Conservation (phyloP, 2,329 filamentous ascomycete genomes). For the Alternaria triticina region DNA sequence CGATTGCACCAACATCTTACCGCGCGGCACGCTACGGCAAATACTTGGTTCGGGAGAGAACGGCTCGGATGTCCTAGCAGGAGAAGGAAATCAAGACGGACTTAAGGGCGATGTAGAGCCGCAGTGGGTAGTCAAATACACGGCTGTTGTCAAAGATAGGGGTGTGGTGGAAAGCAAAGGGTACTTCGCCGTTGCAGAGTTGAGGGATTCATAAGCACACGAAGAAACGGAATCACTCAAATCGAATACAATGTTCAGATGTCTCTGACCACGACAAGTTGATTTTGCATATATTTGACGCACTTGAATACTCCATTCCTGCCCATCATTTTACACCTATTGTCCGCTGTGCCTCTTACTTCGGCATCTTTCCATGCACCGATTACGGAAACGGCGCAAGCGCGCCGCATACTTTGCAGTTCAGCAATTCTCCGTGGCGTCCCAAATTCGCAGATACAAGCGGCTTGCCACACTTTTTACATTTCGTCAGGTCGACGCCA, state of each 20-base stretch:
- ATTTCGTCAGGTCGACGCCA: neutral
- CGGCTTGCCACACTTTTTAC: neutral
- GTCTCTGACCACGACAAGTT: neutral
- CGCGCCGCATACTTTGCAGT: neutral
- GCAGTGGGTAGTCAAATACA: conserved; percentile 97
- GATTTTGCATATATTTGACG: too few relatives aligned
- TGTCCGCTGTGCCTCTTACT: too few relatives aligned
- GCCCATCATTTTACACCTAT: too few relatives aligned
- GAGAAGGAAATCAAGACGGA: conserved; percentile 60
- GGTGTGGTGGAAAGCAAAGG: conserved; percentile 99
- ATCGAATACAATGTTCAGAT: neutral
- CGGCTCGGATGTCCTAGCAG: conserved; percentile 78
- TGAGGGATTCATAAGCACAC: conserved; percentile 48
- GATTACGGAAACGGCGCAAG: neutral
- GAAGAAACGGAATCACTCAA: neutral
- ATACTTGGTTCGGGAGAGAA: conserved; percentile 74
- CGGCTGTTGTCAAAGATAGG: conserved; percentile 88
- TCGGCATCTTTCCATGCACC: too few relatives aligned
- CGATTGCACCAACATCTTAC: conserved; percentile 90
- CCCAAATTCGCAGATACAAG: neutral
- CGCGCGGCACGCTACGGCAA: conserved; percentile 82
- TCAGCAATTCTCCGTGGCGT: neutral
- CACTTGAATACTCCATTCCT: too few relatives aligned
- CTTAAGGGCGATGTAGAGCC: conserved; percentile 80
- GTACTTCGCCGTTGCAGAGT: conserved; percentile 86